A percentile compares a stretch with the other conserved stretches of the same genome.
phyloP scores from a whole-genome alignment of 2,329 filamentous ascomycete species.

The Curvularia eragrostidis region DNA sequence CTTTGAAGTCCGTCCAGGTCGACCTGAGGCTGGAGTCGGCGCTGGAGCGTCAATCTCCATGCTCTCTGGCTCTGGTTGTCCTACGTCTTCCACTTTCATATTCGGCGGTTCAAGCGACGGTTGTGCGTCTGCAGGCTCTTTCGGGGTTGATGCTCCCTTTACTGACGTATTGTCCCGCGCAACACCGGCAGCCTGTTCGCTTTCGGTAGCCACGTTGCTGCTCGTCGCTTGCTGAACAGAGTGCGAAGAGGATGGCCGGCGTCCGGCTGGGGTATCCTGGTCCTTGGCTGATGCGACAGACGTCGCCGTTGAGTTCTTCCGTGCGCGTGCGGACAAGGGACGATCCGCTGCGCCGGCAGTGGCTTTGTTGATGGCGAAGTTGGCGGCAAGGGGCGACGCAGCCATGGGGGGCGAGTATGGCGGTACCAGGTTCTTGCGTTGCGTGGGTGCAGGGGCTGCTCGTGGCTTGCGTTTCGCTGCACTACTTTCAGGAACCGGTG shows the following conservation, averaged over 20 bases:
- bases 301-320: slow-evolving; percentile 69
- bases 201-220: slow-evolving; percentile 42
- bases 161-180: slow-evolving; percentile 32
- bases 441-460: slow-evolving; percentile 70
- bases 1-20: slow-evolving; percentile 55
- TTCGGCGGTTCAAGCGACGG: slow-evolving; percentile 57
- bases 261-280: slow-evolving; percentile 52
- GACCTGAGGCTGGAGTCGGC: slow-evolving; percentile 39
- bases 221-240: slow-evolving; percentile 38
- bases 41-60: slow-evolving; percentile 45
- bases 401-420: slow-evolving; percentile 72
- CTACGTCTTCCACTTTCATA: slow-evolving; percentile 59
- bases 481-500: slow-evolving; percentile 63
- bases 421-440: slow-evolving; percentile 71
- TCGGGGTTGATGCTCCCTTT: slow-evolving; percentile 40
- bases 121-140: slow-evolving; percentile 36
- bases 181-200: slow-evolving; percentile 42
- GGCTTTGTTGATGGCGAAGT: slow-evolving; percentile 66
- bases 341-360: slow-evolving; percentile 56
- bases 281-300: slow-evolving; percentile 55
- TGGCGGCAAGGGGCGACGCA: slow-evolving; percentile 76
- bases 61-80: slow-evolving; percentile 53
- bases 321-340: slow-evolving; percentile 72
- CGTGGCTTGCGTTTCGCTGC: slow-evolving; percentile 72
- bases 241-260: slow-evolving; percentile 48